Conservation (phyloP, 164 flowering plant genomes). For the Chimonanthus praecox region DNA sequence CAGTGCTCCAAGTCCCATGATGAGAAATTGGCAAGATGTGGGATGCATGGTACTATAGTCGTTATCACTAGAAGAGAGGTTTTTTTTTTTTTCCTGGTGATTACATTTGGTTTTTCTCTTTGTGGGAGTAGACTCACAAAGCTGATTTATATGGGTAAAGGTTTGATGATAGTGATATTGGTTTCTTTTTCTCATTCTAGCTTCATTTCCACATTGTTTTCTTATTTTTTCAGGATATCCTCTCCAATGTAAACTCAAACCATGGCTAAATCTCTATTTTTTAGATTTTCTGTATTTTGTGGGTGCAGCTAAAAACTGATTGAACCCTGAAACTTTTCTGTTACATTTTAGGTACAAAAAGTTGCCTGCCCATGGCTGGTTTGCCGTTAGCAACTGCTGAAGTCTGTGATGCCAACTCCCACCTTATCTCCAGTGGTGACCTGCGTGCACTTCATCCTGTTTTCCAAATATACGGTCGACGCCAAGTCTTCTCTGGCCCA, state of each 20-base stretch:
- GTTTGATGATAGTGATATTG: too few species aligned
- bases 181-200: not conserved
- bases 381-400: constrained; percentile 39
- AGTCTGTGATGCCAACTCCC: constrained; percentile 54
- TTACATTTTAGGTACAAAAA: constrained; percentile 1
- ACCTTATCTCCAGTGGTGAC: constrained; percentile 46
- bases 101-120: too few species aligned
- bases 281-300: not conserved
- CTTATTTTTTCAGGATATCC: not conserved
- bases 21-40: too few species aligned
- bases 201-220: not conserved
- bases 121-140: too few species aligned
- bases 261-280: not conserved
- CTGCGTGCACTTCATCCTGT: constrained; percentile 52
- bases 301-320: not conserved
- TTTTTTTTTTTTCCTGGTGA: too few species aligned
- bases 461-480: constrained; percentile 52
- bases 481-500: constrained; percentile 54
- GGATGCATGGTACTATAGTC: too few species aligned
- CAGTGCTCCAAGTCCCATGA: too few species aligned
- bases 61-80: too few species aligned
- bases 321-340: not conserved
- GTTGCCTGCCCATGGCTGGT: constrained; percentile 37
- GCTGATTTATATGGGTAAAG: too few species aligned
- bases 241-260: not conserved